These are phyloP conservation scores for Ascochyta fabae DNA, from an alignment of 2,329 filamentous ascomycete species.

Conservation along the genomic window DNA sequence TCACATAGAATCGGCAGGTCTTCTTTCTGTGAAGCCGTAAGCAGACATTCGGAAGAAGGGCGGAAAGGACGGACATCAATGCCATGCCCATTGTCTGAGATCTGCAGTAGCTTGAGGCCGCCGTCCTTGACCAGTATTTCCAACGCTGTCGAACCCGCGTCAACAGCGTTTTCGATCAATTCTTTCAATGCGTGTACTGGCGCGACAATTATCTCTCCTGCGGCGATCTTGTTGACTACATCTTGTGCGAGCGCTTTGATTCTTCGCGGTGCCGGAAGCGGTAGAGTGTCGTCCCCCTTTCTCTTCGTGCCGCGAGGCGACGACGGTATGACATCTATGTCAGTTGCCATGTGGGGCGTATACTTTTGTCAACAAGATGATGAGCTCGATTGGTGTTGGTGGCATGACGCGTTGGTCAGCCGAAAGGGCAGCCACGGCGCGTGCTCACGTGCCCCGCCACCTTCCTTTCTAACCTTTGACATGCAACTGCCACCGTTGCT, in stretches of 20 bases:
- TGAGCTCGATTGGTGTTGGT: constrained; percentile 11
- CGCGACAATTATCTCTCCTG: constrained; percentile 96
- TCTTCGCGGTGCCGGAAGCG: constrained; percentile 49
- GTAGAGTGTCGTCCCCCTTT: constrained; percentile 43
- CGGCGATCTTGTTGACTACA: constrained; percentile 98
- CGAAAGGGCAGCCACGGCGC: constrained; percentile 20
- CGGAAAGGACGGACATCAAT: constrained; percentile 72
- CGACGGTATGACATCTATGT: constrained; percentile 35
- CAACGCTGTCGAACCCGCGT: constrained; percentile 90
- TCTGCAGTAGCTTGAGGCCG: constrained; percentile 91
- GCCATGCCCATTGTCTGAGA: constrained; percentile 95
- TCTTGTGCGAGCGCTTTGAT: constrained; percentile 84
- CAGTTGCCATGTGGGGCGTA: constrained; percentile 32
- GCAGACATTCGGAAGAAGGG: background rate
- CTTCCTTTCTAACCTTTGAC: constrained; percentile 21
- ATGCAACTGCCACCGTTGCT: background rate
- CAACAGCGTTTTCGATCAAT: constrained; percentile 94
- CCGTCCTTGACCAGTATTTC: constrained; percentile 95
- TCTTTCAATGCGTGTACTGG: constrained; percentile 97
- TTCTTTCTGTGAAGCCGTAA: constrained; percentile 68
- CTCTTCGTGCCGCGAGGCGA: constrained; percentile 46
- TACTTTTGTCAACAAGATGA: background rate
- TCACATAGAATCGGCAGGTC: constrained; percentile 92
- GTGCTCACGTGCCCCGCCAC: constrained; percentile 24
- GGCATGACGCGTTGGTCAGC: constrained; percentile 13